Evolutionary conservation across 1,284 basidiomycete genomes (phyloP).

Genomic region (Cryptococcus sp.): DNA sequence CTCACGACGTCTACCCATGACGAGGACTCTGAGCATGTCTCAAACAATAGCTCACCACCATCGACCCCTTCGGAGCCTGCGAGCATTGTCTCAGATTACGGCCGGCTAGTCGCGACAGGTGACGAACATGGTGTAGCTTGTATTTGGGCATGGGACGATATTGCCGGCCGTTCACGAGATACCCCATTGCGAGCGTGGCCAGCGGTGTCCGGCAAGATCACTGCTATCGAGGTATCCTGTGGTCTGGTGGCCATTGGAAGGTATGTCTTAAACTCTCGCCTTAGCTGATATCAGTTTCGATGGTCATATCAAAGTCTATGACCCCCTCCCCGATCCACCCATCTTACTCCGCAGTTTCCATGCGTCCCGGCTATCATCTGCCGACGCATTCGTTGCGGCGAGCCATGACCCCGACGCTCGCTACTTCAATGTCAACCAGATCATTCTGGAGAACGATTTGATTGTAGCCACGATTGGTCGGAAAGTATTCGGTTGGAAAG

Average conservation of each 20-base stretch:
- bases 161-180: slow-evolving; percentile 1
- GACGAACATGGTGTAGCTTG: slow-evolving; percentile 31
- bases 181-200: slow-evolving; percentile 32
- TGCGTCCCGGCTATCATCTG: slow-evolving; percentile 28
- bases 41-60: not conserved
- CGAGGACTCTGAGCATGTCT: not conserved
- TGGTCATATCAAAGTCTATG: slow-evolving; percentile 40
- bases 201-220: slow-evolving; percentile 35
- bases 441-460: slow-evolving; percentile 44
- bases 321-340: slow-evolving; percentile 33
- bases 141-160: slow-evolving; percentile 39
- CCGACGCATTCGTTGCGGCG: slow-evolving; percentile 28
- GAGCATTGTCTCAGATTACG: slow-evolving; percentile 13
- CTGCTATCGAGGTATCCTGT: slow-evolving; percentile 33
- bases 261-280: slow-evolving; percentile 10
- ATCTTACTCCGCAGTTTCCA: slow-evolving; percentile 34
- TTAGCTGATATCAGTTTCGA: slow-evolving; percentile 20
- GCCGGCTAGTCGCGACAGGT: slow-evolving; percentile 35
- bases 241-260: slow-evolving; percentile 39
- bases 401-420: slow-evolving; percentile 26
- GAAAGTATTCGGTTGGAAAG: slow-evolving; percentile 42
- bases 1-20: not conserved
- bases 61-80: not conserved
- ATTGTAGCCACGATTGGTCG: slow-evolving; percentile 40
- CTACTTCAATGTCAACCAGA: slow-evolving; percentile 39